phyloP scores from a whole-genome alignment of 441 rosid genomes.

The Pelargonium fulgidum region DNA sequence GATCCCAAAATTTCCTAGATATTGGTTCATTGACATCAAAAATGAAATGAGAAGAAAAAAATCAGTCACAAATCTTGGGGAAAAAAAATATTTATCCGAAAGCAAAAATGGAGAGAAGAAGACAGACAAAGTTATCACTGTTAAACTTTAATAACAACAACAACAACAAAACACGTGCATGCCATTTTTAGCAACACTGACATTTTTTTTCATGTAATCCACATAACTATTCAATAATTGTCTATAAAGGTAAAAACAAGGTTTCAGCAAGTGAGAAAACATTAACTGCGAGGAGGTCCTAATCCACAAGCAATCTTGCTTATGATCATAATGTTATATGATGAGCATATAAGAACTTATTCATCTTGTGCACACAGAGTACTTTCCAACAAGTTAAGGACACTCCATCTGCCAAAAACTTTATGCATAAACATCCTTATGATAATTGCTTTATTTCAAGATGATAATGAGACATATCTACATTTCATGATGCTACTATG shows the following conservation, averaged over 20 bases:
- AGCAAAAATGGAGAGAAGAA: not conserved
- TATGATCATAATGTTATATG: not conserved
- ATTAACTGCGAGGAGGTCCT: not conserved
- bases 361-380: not conserved
- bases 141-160: too few relatives aligned
- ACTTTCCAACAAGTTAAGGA: not conserved
- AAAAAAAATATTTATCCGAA: not conserved
- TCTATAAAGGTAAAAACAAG: not conserved
- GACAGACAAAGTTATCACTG: not conserved
- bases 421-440: not conserved
- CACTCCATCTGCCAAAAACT: not conserved
- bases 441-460: not conserved
- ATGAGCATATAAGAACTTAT: not conserved
- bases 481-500: not conserved
- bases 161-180: not conserved
- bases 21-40: conserved; percentile 16
- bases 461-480: not conserved
- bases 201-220: not conserved
- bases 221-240: not conserved
- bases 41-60: conserved; percentile 7
- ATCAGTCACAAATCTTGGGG: not conserved
- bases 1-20: conserved; percentile 63
- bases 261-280: not conserved
- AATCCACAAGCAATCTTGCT: not conserved
- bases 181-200: not conserved